Percentiles rank a stretch among this genome's conserved stretches.
Evolutionary conservation across 371 early-diverging fungal genomes (phyloP).

Genomic region (Apophysomyces trapeziformis): DNA sequence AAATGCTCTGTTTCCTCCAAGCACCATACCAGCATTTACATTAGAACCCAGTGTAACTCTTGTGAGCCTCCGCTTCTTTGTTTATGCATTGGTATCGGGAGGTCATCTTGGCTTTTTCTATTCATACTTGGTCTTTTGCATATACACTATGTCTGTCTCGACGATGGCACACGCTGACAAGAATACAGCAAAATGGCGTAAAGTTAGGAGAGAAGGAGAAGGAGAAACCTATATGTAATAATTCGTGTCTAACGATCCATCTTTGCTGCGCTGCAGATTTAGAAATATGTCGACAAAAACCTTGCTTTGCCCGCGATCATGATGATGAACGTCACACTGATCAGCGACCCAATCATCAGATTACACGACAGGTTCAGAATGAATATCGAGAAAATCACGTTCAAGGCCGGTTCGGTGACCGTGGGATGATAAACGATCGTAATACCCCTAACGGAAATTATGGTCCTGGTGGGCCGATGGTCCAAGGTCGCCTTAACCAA

Average conservation of each 20-base stretch:
- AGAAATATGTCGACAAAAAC: not conserved
- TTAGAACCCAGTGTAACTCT: slow-evolving; percentile 6
- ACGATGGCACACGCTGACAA: not conserved
- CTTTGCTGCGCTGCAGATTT: slow-evolving; percentile 1
- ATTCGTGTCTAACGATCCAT: not conserved
- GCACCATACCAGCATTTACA: slow-evolving; percentile 3
- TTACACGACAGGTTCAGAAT: not conserved
- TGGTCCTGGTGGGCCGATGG: not conserved
- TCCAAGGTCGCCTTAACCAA: not conserved
- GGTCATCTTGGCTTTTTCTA: not conserved
- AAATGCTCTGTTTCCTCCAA: not conserved
- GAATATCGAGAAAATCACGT: slow-evolving; percentile 4
- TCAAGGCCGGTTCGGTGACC: slow-evolving; percentile 2
- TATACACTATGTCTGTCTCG: not conserved
- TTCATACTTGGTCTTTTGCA: not conserved
- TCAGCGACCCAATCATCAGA: slow-evolving; percentile 6
- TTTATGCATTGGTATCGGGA: slow-evolving; percentile 6
- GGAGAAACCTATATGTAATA: not conserved
- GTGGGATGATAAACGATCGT: not conserved
- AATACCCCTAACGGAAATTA: not conserved
- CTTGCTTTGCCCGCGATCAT: slow-evolving; percentile 1
- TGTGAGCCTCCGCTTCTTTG: slow-evolving; percentile 8
- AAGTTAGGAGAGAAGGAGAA: slow-evolving; percentile 3
- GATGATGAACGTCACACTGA: slow-evolving; percentile 5
- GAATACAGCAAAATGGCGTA: not conserved